Base-by-base conservation (phyloP, 306 rosid species). In the Luffa acutangula region DNA sequence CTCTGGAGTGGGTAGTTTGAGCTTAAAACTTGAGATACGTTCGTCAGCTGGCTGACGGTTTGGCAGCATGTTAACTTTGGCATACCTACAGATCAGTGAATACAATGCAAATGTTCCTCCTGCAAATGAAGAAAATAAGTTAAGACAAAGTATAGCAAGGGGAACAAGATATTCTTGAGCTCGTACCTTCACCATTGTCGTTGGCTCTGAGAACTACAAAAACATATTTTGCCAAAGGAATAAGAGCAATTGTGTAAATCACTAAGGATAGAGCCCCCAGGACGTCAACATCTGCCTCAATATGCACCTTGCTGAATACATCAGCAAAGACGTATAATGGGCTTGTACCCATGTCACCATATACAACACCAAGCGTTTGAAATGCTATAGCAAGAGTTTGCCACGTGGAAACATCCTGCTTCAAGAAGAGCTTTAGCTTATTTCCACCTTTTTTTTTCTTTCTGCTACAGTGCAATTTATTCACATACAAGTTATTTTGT, bases 71-170 rank as follows among this genome's bases (percentile, higher is more conserved):
- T 83, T 88, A 74, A 93, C 97, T 81, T 93, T 89, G 71, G 97
- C 97, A 85, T 95, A 93, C 83, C 99, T 90, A 86, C 97, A 91
- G 87, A 95, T 93, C 83, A 95, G 91, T 1, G 99, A 95, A 86
- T 92, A 95, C 85, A 95, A 88, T 0, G 99, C 99, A 87, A 95
- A 92, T 9, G 99, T 95, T 84, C 99, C 99, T 85, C 98, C 98
- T 95, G 84, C 86, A 85, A 77, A 84, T 77, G 79, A 75, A 81
- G 81, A 75, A 82, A 66, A 39, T 69, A 82, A 54, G 39, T 46
- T 62, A 49, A 18, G 57, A 57, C 71, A 77, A 82, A 74, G 36
- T 65, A 84, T 81, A 60, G 13, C 17, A 53, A 79, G 53, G 56
- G 49, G 64, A 15, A 78, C 51, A 82, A 21, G 81, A 71, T 20